A percentile compares a stretch with the other conserved stretches of the same genome.
Evolutionary conservation across 2,329 filamentous ascomycete species (phyloP).

Genomic region (Xylariomycetidae sp.): DNA sequence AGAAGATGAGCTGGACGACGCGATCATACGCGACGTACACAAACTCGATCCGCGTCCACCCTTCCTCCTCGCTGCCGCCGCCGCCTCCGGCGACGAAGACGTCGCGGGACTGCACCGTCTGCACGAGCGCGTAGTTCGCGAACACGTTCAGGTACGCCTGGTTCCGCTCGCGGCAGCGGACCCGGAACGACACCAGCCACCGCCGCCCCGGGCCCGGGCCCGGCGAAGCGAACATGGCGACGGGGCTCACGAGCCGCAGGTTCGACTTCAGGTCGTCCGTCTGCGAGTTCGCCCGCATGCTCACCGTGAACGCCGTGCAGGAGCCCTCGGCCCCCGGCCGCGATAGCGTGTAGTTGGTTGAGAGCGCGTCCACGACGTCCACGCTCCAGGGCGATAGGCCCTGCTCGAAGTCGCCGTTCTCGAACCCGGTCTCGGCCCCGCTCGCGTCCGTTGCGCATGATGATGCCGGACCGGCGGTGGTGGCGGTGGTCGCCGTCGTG

Average conservation of each 20-base stretch:
- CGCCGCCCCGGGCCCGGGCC: slow-evolving; percentile 4
- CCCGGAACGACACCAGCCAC: slow-evolving; percentile 16
- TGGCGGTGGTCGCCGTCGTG: slow-evolving; percentile 1
- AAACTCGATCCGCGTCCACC: neutral
- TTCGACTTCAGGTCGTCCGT: slow-evolving; percentile 18
- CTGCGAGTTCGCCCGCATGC: slow-evolving; percentile 17
- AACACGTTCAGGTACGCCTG: slow-evolving; percentile 30
- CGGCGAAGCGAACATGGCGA: slow-evolving; percentile 13
- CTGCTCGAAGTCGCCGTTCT: slow-evolving; percentile 22
- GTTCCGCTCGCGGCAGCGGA: slow-evolving; percentile 21
- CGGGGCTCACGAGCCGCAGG: slow-evolving; percentile 14
- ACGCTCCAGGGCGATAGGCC: slow-evolving; percentile 23
- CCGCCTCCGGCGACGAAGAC: too few relatives aligned
- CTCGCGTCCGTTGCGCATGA: slow-evolving; percentile 6
- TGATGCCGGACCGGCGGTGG: slow-evolving; percentile 2
- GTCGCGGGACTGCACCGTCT: neutral
- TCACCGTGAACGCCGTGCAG: slow-evolving; percentile 18
- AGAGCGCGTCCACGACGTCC: slow-evolving; percentile 21
- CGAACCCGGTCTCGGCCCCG: slow-evolving; percentile 8
- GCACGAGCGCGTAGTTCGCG: slow-evolving; percentile 20
- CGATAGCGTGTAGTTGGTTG: slow-evolving; percentile 15
- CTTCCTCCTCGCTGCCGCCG: too few relatives aligned
- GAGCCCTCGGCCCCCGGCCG: slow-evolving; percentile 14
- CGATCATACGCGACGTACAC: neutral
- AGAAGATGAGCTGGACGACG: neutral